Percentiles rank a stretch among this genome's conserved stretches.
Conservation (phyloP, 2,329 filamentous ascomycete genomes). For the Alternaria atra region DNA sequence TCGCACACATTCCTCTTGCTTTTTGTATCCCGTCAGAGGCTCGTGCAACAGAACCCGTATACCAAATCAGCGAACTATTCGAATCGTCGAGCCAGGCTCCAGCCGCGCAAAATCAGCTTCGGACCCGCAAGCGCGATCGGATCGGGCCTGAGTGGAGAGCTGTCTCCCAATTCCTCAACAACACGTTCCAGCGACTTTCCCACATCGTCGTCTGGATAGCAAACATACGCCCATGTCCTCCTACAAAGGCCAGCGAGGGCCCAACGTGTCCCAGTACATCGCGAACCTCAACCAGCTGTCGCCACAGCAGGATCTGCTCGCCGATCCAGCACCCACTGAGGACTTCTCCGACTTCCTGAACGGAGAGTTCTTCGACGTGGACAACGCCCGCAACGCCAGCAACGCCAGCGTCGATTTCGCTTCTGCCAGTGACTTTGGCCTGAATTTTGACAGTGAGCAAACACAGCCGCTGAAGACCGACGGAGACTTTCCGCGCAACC, state of each 20-base stretch:
- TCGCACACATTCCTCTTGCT: constrained; percentile 16
- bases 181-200: constrained; percentile 23
- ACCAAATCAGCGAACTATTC: background rate
- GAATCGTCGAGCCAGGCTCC: background rate
- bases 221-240: constrained; percentile 66
- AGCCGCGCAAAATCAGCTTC: constrained; percentile 1
- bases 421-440: constrained; percentile 38
- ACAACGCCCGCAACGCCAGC: constrained; percentile 51
- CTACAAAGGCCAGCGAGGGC: constrained; percentile 78
- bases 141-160: constrained; percentile 10
- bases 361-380: constrained; percentile 73
- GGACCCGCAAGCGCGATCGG: constrained; percentile 20
- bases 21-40: constrained; percentile 7
- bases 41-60: constrained; percentile 1
- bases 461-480: constrained; percentile 20
- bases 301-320: constrained; percentile 45
- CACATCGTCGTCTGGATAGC: constrained; percentile 17
- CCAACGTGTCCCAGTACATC: constrained; percentile 90
- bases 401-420: constrained; percentile 37
- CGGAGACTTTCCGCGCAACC: constrained; percentile 25
- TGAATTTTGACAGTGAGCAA: constrained; percentile 40
- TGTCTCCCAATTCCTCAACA: constrained; percentile 17
- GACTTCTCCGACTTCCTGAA: constrained; percentile 66
- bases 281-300: constrained; percentile 81
- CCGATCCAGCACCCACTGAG: constrained; percentile 52